Conservation (phyloP, 75 land plant genomes). For the Selaginella moellendorffii region DNA sequence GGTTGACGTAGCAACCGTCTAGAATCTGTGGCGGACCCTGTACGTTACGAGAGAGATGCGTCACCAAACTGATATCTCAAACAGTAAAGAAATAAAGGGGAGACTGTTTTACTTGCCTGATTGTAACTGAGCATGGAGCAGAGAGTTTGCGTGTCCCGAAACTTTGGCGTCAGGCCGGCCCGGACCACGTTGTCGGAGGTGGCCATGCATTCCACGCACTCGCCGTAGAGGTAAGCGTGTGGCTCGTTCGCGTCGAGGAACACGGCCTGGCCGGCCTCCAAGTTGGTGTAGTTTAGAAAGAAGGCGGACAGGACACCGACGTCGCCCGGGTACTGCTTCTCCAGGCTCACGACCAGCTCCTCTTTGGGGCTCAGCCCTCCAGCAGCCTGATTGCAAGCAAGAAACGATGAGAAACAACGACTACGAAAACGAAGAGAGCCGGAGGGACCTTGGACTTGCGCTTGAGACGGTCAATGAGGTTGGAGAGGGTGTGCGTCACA, state of each 20-base stretch:
- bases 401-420: no score
- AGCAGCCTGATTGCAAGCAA: constrained; percentile 13
- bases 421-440: no score
- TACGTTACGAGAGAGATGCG: constrained; percentile 11
- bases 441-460: constrained; percentile 42
- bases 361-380: constrained; percentile 62
- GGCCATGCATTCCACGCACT: constrained; percentile 92
- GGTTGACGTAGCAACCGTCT: constrained; percentile 31
- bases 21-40: constrained; percentile 79
- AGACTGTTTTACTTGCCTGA: constrained; percentile 35
- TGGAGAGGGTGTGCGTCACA: constrained; percentile 25
- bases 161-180: constrained; percentile 87
- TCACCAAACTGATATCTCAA: neutral
- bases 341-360: constrained; percentile 40
- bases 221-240: constrained; percentile 72
- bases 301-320: constrained; percentile 65
- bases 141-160: constrained; percentile 62
- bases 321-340: constrained; percentile 76
- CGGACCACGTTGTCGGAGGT: constrained; percentile 98
- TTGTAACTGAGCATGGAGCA: constrained; percentile 91
- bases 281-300: constrained; percentile 62
- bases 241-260: constrained; percentile 78
- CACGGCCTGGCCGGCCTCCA: constrained; percentile 67
- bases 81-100: neutral
- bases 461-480: constrained; percentile 27